These are phyloP conservation scores for Hanseniaspora nectarophila DNA, from an alignment of 805 yeast species.

Conservation along the genomic window DNA sequence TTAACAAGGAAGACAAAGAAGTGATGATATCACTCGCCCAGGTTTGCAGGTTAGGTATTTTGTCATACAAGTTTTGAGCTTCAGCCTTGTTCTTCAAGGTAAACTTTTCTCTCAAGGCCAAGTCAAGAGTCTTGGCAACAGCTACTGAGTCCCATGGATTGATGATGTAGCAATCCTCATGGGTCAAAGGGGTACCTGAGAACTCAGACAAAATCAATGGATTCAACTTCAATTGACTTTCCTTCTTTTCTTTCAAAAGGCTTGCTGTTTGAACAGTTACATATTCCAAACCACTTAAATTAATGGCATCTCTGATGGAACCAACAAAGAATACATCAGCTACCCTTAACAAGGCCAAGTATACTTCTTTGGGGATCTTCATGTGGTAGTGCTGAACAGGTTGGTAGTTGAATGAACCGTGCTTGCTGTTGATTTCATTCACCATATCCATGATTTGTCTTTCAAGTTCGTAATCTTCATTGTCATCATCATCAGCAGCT, in stretches of 20 bases:
- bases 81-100: constrained; percentile 34
- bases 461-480: constrained; percentile 50
- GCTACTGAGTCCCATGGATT: constrained; percentile 97
- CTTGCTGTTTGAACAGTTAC: constrained; percentile 68
- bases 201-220: constrained; percentile 87
- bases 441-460: constrained; percentile 74
- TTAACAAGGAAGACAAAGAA: constrained; percentile 32
- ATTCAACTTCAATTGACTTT: constrained; percentile 24
- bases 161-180: constrained; percentile 64
- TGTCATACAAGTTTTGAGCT: constrained; percentile 38
- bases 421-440: constrained; percentile 68
- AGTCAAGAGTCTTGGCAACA: constrained; percentile 71
- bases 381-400: constrained; percentile 91
- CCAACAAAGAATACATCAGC: constrained; percentile 88
- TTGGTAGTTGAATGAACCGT: constrained; percentile 66
- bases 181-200: constrained; percentile 70
- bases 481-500: constrained; percentile 18
- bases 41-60: constrained; percentile 63
- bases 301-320: constrained; percentile 90
- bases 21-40: constrained; percentile 63
- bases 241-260: constrained; percentile 18
- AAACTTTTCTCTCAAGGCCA: constrained; percentile 41
- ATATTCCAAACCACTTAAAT: constrained; percentile 86
- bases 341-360: constrained; percentile 70
- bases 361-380: constrained; percentile 78